These are phyloP conservation scores for Coccomyxa sp. DNA, from an alignment of 139 green algal genomes.

Conservation along the genomic window DNA sequence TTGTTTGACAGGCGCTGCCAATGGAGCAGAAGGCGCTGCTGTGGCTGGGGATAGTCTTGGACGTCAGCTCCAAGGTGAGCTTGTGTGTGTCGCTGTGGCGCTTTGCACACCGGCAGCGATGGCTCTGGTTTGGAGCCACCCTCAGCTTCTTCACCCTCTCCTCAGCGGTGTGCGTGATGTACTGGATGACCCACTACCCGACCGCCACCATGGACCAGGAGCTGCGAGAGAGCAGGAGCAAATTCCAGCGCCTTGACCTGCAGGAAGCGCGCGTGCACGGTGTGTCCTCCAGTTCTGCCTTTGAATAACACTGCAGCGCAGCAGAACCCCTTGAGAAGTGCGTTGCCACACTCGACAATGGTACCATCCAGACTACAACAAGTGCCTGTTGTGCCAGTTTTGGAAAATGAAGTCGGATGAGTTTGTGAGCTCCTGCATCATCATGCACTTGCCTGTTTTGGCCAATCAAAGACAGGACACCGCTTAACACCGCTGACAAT, in stretches of 20 bases:
- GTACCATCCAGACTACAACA: too few species aligned
- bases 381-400: too few species aligned
- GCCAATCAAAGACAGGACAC: too few species aligned
- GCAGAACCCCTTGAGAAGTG: too few species aligned
- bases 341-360: too few species aligned
- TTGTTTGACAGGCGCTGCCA: conserved; percentile 16
- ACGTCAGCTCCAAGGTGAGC: conserved; percentile 29
- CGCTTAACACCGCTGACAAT: too few species aligned
- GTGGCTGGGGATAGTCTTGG: conserved; percentile 29
- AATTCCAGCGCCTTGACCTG: background rate
- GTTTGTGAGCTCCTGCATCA: too few species aligned
- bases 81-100: conserved; percentile 18
- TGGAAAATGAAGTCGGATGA: too few species aligned
- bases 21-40: conserved; percentile 28
- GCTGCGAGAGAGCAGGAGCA: background rate
- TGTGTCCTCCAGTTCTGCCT: background rate
- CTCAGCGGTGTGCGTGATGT: background rate
- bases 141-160: background rate
- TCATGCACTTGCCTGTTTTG: too few species aligned
- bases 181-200: conserved; percentile 43
- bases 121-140: conserved; percentile 11
- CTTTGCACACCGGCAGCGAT: conserved; percentile 9
- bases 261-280: background rate
- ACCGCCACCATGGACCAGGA: background rate
- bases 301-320: too few species aligned